A percentile compares a stretch with the other conserved stretches of the same genome.
phyloP scores from a whole-genome alignment of 148 eudicot genomes.

The Nepenthes mirabilis region DNA sequence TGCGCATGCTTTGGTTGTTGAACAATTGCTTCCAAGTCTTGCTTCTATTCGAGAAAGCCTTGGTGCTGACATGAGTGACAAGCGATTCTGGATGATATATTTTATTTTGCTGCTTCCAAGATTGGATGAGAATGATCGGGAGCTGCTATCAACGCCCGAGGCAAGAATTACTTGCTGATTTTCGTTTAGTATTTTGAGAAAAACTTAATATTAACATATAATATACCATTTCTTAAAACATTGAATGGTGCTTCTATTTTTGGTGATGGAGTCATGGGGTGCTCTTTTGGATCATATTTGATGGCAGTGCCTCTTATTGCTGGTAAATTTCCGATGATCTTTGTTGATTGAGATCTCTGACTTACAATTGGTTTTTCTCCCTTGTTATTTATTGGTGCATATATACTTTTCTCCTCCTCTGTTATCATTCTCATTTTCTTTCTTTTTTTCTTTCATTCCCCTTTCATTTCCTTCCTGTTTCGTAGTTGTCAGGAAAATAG shows the following conservation, averaged over 20 bases:
- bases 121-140: slow-evolving; percentile 35
- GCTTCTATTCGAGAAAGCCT: slow-evolving; percentile 31
- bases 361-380: too few relatives aligned
- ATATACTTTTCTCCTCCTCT: neutral
- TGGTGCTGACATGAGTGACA: slow-evolving; percentile 22
- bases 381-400: too few relatives aligned
- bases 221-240: too few relatives aligned
- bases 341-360: too few relatives aligned
- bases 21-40: slow-evolving; percentile 49
- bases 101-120: slow-evolving; percentile 59
- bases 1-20: slow-evolving; percentile 46
- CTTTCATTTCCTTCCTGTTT: too few relatives aligned
- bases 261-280: too few relatives aligned
- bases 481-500: too few relatives aligned
- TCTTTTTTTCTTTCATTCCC: neutral
- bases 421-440: neutral
- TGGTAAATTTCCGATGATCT: too few relatives aligned
- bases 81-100: slow-evolving; percentile 70
- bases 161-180: slow-evolving; percentile 14
- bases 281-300: too few relatives aligned
- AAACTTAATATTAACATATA: neutral
- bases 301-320: too few relatives aligned
- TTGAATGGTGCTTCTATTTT: too few relatives aligned
- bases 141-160: slow-evolving; percentile 60
- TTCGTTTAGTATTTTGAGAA: neutral